Evolutionary conservation across 2,329 filamentous ascomycete species (phyloP).

Genomic region (Beauveria medogensis): DNA sequence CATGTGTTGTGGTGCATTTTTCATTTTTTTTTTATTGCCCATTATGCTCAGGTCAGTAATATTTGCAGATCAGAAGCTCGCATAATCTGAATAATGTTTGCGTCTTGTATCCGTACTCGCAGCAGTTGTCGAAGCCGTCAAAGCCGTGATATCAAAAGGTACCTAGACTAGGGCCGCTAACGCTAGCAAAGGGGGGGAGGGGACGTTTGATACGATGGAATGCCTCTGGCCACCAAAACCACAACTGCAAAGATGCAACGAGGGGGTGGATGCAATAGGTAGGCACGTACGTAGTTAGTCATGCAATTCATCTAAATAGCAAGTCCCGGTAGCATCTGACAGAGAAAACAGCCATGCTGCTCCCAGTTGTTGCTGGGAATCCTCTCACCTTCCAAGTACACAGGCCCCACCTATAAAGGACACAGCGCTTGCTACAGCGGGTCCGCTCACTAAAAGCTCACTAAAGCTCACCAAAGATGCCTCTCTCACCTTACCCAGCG

Average conservation of each 20-base stretch:
- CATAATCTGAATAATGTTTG: background rate
- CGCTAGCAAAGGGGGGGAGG: background rate
- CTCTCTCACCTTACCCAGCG: background rate
- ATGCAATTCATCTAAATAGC: too few relatives aligned
- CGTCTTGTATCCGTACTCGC: background rate
- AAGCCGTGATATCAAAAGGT: background rate
- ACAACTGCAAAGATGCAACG: too few relatives aligned
- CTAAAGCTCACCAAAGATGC: background rate
- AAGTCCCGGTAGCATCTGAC: too few relatives aligned
- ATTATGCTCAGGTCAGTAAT: too few relatives aligned
- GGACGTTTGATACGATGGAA: too few relatives aligned
- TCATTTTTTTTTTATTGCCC: too few relatives aligned
- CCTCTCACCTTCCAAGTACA: background rate
- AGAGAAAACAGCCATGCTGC: too few relatives aligned
- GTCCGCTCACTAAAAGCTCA: constrained; percentile 1
- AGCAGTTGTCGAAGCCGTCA: background rate
- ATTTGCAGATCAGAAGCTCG: background rate
- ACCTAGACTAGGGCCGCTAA: too few relatives aligned
- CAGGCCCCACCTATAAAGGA: background rate
- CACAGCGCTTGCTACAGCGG: background rate
- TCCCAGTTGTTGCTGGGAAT: too few relatives aligned
- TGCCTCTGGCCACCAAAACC: too few relatives aligned
- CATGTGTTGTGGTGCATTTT: background rate
- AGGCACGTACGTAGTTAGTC: too few relatives aligned
- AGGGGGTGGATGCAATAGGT: background rate